These are phyloP conservation scores for Exophiala dermatitidis DNA, from an alignment of 2,329 filamentous ascomycete species.

Conservation along the genomic window DNA sequence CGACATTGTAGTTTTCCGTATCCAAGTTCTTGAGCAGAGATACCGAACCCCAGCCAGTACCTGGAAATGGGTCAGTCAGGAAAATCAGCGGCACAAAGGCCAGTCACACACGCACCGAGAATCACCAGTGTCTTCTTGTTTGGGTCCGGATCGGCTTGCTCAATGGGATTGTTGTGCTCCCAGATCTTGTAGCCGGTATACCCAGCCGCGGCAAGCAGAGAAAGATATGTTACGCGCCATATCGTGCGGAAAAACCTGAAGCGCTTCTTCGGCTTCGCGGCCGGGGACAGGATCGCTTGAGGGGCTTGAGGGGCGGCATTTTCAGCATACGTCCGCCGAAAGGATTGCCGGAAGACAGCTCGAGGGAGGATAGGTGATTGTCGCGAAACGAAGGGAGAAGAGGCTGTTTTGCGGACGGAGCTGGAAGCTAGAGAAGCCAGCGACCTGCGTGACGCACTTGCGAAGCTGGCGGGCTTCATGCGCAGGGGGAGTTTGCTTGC, in stretches of 20 bases:
- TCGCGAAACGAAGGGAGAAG: slow-evolving; percentile 7
- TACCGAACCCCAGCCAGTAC: slow-evolving; percentile 93
- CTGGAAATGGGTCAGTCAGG: slow-evolving; percentile 41
- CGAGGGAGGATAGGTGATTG: slow-evolving; percentile 11
- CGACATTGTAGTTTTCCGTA: slow-evolving; percentile 97
- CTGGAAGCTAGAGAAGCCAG: slow-evolving; percentile 15
- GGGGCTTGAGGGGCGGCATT: slow-evolving; percentile 40
- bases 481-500: slow-evolving; percentile 24
- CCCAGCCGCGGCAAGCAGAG: slow-evolving; percentile 59
- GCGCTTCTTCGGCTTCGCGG: slow-evolving; percentile 47
- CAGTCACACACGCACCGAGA: slow-evolving; percentile 59
- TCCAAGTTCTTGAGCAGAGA: slow-evolving; percentile 97
- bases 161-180: slow-evolving; percentile 68
- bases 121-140: slow-evolving; percentile 95
- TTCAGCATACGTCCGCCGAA: slow-evolving; percentile 48
- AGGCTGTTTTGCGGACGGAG: slow-evolving; percentile 6
- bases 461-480: slow-evolving; percentile 15
- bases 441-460: slow-evolving; percentile 20
- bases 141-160: slow-evolving; percentile 73
- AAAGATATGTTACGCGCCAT: slow-evolving; percentile 77
- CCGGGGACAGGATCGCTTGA: slow-evolving; percentile 31
- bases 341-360: slow-evolving; percentile 32
- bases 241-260: slow-evolving; percentile 68
- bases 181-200: slow-evolving; percentile 78
- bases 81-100: background rate